Evolutionary conservation across 768 basidiomycete species (phyloP), one percentile per base, ranked within the genome.

Genomic region (Leccinum aurantiacum): DNA sequence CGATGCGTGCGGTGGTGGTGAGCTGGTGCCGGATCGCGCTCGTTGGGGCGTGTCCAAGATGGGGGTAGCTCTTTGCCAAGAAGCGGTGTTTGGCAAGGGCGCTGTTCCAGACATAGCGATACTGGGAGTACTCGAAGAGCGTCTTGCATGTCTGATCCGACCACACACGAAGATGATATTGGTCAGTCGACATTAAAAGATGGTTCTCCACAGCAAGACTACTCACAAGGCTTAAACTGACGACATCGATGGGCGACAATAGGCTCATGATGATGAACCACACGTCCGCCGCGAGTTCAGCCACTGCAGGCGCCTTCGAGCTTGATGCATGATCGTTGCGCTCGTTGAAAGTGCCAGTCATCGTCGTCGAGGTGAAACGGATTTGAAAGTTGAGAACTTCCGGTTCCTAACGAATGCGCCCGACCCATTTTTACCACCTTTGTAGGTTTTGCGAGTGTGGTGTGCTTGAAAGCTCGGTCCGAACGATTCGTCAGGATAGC

Each of bases 181-280:
- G 63, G 38, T 52, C 4, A 11, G 6, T 35, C 22, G 0, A 2
- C 0, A 27, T 17, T 27, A 15, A 10, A 29, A 27, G 8, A 50
- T 22, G 49, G 27, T 14, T 5, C 6, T 11, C 37, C 11, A n/a
- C 10, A 19, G 6, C 10, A 5, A 6, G 3, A 1, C 8, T 4
- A 68, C 72, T 74, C 47, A 74, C 70, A 19, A 57, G 67, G 50
- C 70, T 63, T 57, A 74, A 56, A 25, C 53, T 62, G 24, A 69
- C 56, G 44, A 72, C 33, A 31, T 72, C 72, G 4, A 63, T 53
- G 0, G 72, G 65, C 22, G 72, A 67, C 29, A 74, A 47, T 10
- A 70, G 57, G 52, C 60, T 25, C 71, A 74, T 74, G 51, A 72
- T 65, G 41, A 70, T 60, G 38, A 72, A 61, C 71, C 71, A 72